Conservation (phyloP, 2,329 filamentous ascomycete species). For the Chaetothyriales sp. region DNA sequence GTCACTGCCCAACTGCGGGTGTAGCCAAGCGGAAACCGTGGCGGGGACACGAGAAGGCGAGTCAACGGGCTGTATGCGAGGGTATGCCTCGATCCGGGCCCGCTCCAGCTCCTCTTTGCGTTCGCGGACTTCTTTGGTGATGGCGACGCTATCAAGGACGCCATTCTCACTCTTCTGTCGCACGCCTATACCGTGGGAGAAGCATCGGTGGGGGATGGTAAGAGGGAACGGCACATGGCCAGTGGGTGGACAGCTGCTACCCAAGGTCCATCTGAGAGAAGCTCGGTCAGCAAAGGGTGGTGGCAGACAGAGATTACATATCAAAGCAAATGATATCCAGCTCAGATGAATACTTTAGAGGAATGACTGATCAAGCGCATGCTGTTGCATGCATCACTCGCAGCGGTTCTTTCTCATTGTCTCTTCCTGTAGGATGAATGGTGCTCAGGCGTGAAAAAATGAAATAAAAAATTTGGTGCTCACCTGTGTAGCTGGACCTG, state of each 20-base stretch:
- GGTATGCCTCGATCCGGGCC: constrained; percentile 25
- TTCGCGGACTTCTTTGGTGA: constrained; percentile 21
- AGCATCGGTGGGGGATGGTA: not conserved
- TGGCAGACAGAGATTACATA: constrained; percentile 1
- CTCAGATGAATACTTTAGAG: constrained; percentile 5
- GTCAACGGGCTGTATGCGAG: constrained; percentile 11
- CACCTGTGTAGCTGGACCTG: constrained; percentile 20
- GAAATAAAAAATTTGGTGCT: constrained; percentile 10
- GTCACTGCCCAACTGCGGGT: not conserved
- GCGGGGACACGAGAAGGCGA: not conserved
- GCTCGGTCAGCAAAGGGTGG: not conserved
- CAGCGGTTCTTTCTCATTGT: constrained; percentile 48
- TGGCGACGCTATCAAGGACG: not conserved
- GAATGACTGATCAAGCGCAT: constrained; percentile 33
- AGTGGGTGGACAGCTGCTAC: not conserved
- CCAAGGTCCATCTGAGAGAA: not conserved
- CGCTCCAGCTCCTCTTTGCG: constrained; percentile 26
- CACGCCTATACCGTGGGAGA: not conserved
- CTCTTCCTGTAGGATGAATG: constrained; percentile 28
- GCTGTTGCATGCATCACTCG: constrained; percentile 41
- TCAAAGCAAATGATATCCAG: not conserved
- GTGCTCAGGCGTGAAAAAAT: not conserved
- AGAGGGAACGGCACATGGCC: not conserved
- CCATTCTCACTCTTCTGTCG: not conserved
- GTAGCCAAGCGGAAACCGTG: not conserved